Base-by-base conservation (phyloP, 768 basidiomycete species). In the Suillus paluster region DNA sequence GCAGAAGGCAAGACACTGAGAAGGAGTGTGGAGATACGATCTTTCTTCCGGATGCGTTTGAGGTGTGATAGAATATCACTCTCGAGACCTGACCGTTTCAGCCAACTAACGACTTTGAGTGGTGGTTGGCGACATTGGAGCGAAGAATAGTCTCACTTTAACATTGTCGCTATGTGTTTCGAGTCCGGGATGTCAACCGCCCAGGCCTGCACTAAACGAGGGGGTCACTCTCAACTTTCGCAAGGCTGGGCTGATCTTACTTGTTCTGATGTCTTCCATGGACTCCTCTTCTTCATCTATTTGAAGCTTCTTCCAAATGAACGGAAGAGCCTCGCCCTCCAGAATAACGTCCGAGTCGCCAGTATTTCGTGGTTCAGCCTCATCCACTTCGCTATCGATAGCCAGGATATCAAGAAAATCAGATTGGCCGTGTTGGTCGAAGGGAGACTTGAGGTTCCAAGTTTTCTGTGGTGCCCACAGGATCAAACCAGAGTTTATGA, bases 181-280 rank as follows among this genome's bases (percentile, higher is more conserved):
- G 81, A 81, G 65, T 91, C 84, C 4, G 84, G 84, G 19, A 94
- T 80, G 68, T 93, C 89, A 19, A 91, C 87, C 21, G 86, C 88
- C 92, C 92, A 94, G 58, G 87, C 90, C 52, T 83, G 78, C 41
- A 86, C 92, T 93, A 19, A 17, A 3, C 23, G n/a, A n/a, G n/a
- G 11, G 42, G 38, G 56, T 36, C 60, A 46, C 45, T 21, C 56
- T 53, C 53, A 36, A 53, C 46, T 42, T 50, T 39, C 52, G 49
- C 15, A 23, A 41, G 41, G 27, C 11, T 15, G 30, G 10, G 38
- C 14, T n/a, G 27, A 33, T 36, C 38, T 33, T 59, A 76, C 74
- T 65, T 60, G 75, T 69, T 36, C 81, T 80, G 59, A 92, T 78
- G 21, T 83, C 80, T 21, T 79, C 81, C 0, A 83, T 66, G 2